Evolutionary conservation across 1,284 basidiomycete species (phyloP).

Genomic region (Flammula alnicola): DNA sequence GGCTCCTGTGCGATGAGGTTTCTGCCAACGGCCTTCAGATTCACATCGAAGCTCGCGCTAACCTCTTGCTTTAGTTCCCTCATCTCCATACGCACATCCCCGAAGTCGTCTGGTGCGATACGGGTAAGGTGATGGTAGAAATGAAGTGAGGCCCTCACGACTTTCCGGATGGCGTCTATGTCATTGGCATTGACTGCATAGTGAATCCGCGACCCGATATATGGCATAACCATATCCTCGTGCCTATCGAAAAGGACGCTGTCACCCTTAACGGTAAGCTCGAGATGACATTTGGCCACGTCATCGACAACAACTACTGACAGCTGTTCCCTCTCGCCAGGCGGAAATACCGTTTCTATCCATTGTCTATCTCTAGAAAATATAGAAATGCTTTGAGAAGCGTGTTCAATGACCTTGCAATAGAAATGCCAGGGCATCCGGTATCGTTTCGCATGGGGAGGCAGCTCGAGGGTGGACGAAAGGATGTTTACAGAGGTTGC

Average conservation of each 20-base stretch:
- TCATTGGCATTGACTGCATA: constrained; percentile 18
- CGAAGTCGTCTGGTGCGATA: constrained; percentile 20
- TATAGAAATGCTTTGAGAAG: constrained; percentile 20
- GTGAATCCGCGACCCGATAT: constrained; percentile 25
- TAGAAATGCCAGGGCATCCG: constrained; percentile 26
- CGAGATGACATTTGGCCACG: constrained; percentile 21
- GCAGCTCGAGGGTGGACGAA: constrained; percentile 20
- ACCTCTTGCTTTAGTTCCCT: constrained; percentile 24
- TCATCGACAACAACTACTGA: constrained; percentile 21
- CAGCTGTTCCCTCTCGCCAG: constrained; percentile 9
- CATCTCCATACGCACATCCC: constrained; percentile 33
- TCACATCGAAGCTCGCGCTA: constrained; percentile 19
- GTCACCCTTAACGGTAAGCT: constrained; percentile 21
- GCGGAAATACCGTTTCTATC: constrained; percentile 27
- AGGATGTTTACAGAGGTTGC: constrained; percentile 25
- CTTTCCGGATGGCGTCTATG: constrained; percentile 18
- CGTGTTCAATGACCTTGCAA: constrained; percentile 23
- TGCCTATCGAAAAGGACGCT: constrained; percentile 28
- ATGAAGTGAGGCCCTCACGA: constrained; percentile 25
- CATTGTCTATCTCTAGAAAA: constrained; percentile 28
- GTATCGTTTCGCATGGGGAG: constrained; percentile 3
- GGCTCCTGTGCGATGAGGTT: constrained; percentile 33
- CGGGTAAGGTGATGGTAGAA: constrained; percentile 36
- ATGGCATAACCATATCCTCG: constrained; percentile 25
- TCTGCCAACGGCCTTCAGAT: constrained; percentile 23